Conservation (phyloP, 2,329 filamentous ascomycete genomes). For the Tolypocladium nubicola region DNA sequence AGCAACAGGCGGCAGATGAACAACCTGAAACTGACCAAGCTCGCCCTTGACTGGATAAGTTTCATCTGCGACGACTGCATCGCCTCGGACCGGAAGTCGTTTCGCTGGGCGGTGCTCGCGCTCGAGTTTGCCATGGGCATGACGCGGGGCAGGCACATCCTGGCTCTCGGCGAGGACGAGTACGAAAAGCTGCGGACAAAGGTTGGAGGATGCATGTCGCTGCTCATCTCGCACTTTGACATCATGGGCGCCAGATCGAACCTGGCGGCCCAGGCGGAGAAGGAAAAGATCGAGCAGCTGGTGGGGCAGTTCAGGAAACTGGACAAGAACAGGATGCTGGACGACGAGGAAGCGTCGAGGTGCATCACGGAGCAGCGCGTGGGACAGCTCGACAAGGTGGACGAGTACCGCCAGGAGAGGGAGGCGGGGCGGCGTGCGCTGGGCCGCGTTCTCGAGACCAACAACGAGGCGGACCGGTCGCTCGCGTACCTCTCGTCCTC, state of each 20-base stretch:
- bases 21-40: conserved; percentile 85
- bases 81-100: conserved; percentile 87
- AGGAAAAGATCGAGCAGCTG: conserved; percentile 73
- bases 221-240: conserved; percentile 96
- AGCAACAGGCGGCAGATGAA: conserved; percentile 94
- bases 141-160: conserved; percentile 84
- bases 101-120: conserved; percentile 92
- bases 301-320: conserved; percentile 66
- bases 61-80: conserved; percentile 97
- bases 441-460: conserved; percentile 84
- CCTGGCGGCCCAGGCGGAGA: conserved; percentile 86
- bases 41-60: conserved; percentile 92
- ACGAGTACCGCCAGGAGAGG: conserved; percentile 66
- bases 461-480: conserved; percentile 90
- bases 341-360: conserved; percentile 76
- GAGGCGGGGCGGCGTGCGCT: conserved; percentile 79
- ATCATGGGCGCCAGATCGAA: conserved; percentile 96
- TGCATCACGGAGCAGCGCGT: conserved; percentile 69
- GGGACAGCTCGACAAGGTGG: conserved; percentile 62
- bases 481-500: conserved; percentile 89
- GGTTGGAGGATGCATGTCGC: conserved; percentile 93
- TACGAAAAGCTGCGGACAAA: conserved; percentile 75
- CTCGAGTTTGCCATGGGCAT: conserved; percentile 96
- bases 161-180: conserved; percentile 82
- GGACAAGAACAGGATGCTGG: conserved; percentile 61